Conservation (phyloP, 2,329 filamentous ascomycete genomes). For the Meredithiella fracta region DNA sequence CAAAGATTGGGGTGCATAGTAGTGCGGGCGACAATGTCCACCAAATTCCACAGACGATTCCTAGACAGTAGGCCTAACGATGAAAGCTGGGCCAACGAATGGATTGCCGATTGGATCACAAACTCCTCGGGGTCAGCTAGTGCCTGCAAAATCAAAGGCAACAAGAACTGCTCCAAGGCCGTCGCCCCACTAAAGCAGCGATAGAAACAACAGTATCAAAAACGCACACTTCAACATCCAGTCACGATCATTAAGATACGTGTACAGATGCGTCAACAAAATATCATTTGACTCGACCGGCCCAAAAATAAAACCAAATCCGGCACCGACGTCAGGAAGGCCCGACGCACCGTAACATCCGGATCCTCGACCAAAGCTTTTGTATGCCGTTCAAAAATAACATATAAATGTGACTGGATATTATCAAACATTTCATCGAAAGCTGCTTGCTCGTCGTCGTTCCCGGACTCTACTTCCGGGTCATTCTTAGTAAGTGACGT, state of each 20-base stretch:
- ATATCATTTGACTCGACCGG: conserved; percentile 87
- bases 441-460: conserved; percentile 43
- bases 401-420: conserved; percentile 65
- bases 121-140: conserved; percentile 85
- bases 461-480: conserved; percentile 60
- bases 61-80: conserved; percentile 75
- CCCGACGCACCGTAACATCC: conserved; percentile 71
- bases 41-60: conserved; percentile 70
- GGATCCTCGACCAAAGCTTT: conserved; percentile 78
- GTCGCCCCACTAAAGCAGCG: conserved; percentile 70
- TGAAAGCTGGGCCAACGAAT: conserved; percentile 77
- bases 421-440: conserved; percentile 78
- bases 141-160: conserved; percentile 90
- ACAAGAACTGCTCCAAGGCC: conserved; percentile 83
- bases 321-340: conserved; percentile 81
- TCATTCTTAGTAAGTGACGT: conserved; percentile 55
- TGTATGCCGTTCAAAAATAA: conserved; percentile 73
- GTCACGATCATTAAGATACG: conserved; percentile 88
- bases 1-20: conserved; percentile 88
- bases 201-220: conserved; percentile 93
- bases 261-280: conserved; percentile 90
- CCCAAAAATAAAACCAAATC: conserved; percentile 91
- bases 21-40: conserved; percentile 69
- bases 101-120: conserved; percentile 77
- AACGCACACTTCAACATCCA: conserved; percentile 96